Percentiles rank a stretch among this genome's conserved stretches.
phyloP scores from a whole-genome alignment of 106 monocot genomes.

The Dendrobium catenatum region DNA sequence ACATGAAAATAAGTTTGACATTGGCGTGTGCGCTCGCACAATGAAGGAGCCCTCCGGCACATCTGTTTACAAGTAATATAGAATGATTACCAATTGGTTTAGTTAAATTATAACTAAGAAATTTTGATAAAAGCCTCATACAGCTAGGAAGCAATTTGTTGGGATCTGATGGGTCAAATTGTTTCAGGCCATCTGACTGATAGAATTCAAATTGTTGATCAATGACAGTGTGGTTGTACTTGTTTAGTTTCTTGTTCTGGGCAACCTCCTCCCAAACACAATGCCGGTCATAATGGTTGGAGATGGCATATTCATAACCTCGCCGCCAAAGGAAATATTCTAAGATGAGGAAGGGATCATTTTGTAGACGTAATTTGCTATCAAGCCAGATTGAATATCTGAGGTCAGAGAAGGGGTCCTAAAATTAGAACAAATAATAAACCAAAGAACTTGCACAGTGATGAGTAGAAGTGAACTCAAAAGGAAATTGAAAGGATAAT shows the following conservation, averaged over 20 bases:
- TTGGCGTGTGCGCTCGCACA: conserved; percentile 87
- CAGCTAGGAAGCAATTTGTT: conserved; percentile 83
- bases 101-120: not conserved
- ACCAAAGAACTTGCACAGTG: not conserved
- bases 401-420: conserved; percentile 1
- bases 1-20: conserved; percentile 98
- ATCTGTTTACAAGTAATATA: conserved; percentile 42
- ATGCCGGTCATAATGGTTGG: conserved; percentile 88
- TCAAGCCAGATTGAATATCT: conserved; percentile 98
- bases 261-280: conserved; percentile 91
- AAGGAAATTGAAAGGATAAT: not conserved
- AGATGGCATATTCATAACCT: conserved; percentile 83
- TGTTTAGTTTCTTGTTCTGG: conserved; percentile 88
- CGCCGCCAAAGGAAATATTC: conserved; percentile 90
- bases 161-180: conserved; percentile 75
- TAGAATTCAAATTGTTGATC: conserved; percentile 84
- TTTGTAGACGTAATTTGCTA: conserved; percentile 79
- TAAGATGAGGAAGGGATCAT: conserved; percentile 74
- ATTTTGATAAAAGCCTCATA: conserved; percentile 27
- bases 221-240: conserved; percentile 68
- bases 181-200: conserved; percentile 72
- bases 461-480: too few relatives aligned
- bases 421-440: conserved; percentile 1
- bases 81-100: not conserved
- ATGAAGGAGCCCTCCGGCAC: conserved; percentile 99